These are phyloP conservation scores for Lactarius vividus DNA, from an alignment of 768 basidiomycete species.

Conservation along the genomic window DNA sequence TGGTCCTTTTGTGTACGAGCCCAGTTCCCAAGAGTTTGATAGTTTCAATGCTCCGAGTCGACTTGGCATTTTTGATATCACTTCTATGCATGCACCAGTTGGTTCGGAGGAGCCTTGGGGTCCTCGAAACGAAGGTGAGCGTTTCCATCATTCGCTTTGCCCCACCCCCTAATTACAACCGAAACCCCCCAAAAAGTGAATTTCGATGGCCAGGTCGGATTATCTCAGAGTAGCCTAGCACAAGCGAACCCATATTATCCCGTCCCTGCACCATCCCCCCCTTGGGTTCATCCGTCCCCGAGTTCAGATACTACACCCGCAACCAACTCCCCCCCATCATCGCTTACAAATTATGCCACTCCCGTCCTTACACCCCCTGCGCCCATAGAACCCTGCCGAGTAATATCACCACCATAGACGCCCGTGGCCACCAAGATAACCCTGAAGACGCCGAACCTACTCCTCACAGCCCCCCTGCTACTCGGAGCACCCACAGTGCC, in stretches of 20 bases:
- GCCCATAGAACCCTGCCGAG: not conserved
- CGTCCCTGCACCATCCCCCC: constrained; percentile 12
- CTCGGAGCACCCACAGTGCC: not conserved
- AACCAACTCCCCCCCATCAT: constrained; percentile 16
- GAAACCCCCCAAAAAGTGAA: not conserved
- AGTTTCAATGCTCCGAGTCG: constrained; percentile 9
- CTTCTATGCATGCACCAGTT: constrained; percentile 8
- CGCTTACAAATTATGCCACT: not conserved
- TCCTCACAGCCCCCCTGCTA: constrained; percentile 5
- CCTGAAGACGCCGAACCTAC: constrained; percentile 2
- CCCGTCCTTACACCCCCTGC: constrained; percentile 5
- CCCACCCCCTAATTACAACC: not conserved
- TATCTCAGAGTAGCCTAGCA: constrained; percentile 17
- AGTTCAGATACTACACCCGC: constrained; percentile 13
- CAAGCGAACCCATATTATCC: constrained; percentile 13
- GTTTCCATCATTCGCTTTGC: not conserved
- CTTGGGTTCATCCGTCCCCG: constrained; percentile 21
- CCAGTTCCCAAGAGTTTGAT: not conserved
- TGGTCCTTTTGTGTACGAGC: constrained; percentile 7
- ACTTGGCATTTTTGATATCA: constrained; percentile 19
- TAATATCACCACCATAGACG: not conserved
- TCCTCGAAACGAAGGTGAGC: constrained; percentile 11
- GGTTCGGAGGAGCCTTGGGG: constrained; percentile 18
- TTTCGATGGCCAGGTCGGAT: not conserved
- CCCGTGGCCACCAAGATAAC: not conserved